Percentiles rank a stretch among this genome's conserved stretches.
Conservation (phyloP, 148 eudicot genomes). For the Camellia lanceoleosa region DNA sequence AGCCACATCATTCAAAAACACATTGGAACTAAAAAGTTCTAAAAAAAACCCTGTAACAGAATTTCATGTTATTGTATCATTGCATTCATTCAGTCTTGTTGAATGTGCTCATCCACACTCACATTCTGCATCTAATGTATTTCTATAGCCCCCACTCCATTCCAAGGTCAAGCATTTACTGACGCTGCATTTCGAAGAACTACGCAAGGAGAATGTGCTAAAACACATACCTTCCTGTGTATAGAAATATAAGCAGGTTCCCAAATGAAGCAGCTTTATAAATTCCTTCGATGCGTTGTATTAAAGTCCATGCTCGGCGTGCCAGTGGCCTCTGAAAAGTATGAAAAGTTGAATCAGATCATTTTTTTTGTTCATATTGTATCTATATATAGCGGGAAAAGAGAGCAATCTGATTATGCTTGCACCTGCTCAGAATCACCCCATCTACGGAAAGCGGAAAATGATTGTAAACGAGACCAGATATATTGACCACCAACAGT, state of each 20-base stretch:
- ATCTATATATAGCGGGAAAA: not conserved
- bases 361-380: not conserved
- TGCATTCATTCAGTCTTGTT: not conserved
- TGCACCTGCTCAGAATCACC: slow-evolving; percentile 46
- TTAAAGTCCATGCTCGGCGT: too few species aligned
- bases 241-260: too few species aligned
- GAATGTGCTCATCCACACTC: not conserved
- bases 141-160: not conserved
- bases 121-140: not conserved
- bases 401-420: not conserved
- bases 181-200: too few species aligned
- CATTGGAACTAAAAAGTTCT: too few species aligned
- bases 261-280: too few species aligned
- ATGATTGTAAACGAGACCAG: slow-evolving; percentile 83
- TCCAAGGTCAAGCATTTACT: slow-evolving; percentile 21
- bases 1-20: too few species aligned
- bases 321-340: slow-evolving; percentile 40
- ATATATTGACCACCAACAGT: slow-evolving; percentile 88
- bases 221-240: too few species aligned
- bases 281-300: too few species aligned
- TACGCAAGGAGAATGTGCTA: too few species aligned
- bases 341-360: not conserved
- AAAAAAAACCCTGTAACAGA: too few species aligned
- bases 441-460: slow-evolving; percentile 64
- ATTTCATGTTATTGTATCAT: not conserved